Evolutionary conservation across 1,139 yeast species (phyloP), one percentile per base, ranked within the genome.

Genomic region (Kluyveromyces sp.): DNA sequence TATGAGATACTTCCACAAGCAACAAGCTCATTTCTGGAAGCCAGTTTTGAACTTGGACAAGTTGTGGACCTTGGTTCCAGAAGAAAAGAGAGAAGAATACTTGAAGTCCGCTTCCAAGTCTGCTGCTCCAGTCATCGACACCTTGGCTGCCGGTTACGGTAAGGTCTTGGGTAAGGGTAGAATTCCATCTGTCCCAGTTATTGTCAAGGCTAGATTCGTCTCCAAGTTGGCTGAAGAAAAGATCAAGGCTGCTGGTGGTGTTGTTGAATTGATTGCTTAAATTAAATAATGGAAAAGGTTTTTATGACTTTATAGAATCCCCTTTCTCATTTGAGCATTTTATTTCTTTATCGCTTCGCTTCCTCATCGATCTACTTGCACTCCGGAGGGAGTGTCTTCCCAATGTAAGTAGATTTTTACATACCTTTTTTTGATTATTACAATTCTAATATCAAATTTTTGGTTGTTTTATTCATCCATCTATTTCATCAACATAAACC

Each of bases 161-260:
- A 92, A 92, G 83, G 96, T 94, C 70, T 88, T 94, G 71, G 99
- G 97, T 77, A 92, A 92, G 83, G 99, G 99, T 76, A 81, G 86
- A 76, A 79, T 94, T 69, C 99, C 99, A 75, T 70, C 85, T 66
- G 97, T 89, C 66, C 98, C 99, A 71, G 95, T 94, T 75, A 89
- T 94, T 68, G 98, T 94, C 74, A 90, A 87, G 81, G 97, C 98
- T 67, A 90, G 99, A 84, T 92, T 84, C 73, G 98, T 94, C 67
- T 89, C 97, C 67, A 85, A 89, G 79, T 83, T 89, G 73, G 99
- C 99, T 73, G 99, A 94, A 83, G 90, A 92, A 81, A 94, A 92
- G 83, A 94, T 94, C 81, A 88, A 86, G 83, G 97, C 95, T 72
- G 99, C 84, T 71, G 99, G 99, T 80, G 99, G 99, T 85, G 98